Conservation (phyloP, 2,329 filamentous ascomycete genomes). For the Talaromyces funiculosus region DNA sequence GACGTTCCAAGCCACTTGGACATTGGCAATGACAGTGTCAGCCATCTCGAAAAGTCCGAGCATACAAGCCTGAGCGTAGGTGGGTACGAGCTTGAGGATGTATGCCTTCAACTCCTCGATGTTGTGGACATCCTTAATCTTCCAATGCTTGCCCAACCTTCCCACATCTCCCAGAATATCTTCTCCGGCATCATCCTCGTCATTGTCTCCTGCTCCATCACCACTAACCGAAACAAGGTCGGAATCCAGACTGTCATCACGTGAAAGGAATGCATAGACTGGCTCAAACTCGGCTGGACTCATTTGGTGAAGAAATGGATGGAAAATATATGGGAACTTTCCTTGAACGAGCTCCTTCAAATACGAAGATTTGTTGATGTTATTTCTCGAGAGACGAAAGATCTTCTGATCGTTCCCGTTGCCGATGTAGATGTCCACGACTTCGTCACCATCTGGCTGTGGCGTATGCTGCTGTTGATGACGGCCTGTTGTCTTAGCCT, state of each 20-base stretch:
- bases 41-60: slow-evolving; percentile 1
- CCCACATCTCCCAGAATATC: not conserved
- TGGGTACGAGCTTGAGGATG: not conserved
- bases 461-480: not conserved
- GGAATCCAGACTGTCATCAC: not conserved
- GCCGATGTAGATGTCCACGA: slow-evolving; percentile 6
- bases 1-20: slow-evolving; percentile 10
- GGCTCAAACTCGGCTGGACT: not conserved
- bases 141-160: not conserved
- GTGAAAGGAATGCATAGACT: not conserved
- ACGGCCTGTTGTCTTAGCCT: not conserved
- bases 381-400: not conserved
- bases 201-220: not conserved
- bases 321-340: not conserved
- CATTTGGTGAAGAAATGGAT: slow-evolving; percentile 5
- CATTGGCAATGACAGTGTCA: not conserved
- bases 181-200: not conserved
- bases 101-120: not conserved
- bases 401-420: not conserved
- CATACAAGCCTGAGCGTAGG: not conserved
- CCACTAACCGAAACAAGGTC: not conserved
- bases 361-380: slow-evolving; percentile 5
- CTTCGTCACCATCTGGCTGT: not conserved
- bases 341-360: not conserved
- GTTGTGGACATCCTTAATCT: not conserved